Evolutionary conservation across 352 stramenopile species (phyloP).

Genomic region (Hyaloperonospora brassicae): DNA sequence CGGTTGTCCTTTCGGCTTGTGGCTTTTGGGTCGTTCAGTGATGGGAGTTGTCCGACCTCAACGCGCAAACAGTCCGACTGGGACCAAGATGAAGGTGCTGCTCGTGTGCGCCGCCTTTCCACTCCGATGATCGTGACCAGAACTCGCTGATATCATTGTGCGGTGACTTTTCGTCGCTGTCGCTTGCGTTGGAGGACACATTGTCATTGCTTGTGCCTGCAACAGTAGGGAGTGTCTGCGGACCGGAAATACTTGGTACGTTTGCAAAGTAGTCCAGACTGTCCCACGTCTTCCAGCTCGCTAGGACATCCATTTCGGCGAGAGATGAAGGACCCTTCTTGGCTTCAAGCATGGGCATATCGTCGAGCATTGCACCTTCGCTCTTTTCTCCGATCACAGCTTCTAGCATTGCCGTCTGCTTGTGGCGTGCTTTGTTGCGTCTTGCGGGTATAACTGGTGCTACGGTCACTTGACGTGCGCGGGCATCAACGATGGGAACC

Average conservation of each 20-base stretch:
- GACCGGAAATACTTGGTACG: conserved; percentile 3
- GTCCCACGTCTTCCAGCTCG: conserved; percentile 26
- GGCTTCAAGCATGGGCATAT: conserved; percentile 22
- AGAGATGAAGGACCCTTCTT: conserved; percentile 11
- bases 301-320: conserved; percentile 22
- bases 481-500: conserved; percentile 14
- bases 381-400: not conserved
- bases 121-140: conserved; percentile 20
- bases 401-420: conserved; percentile 6
- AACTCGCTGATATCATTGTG: conserved; percentile 26
- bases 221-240: not conserved
- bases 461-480: conserved; percentile 7
- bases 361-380: conserved; percentile 5
- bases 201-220: not conserved
- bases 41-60: not conserved
- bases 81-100: not conserved
- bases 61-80: not conserved
- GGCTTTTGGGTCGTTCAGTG: conserved; percentile 4
- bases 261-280: conserved; percentile 22
- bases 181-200: not conserved
- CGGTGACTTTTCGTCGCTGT: conserved; percentile 8
- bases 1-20: conserved; percentile 16
- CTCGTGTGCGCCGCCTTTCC: conserved; percentile 9
- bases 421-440: conserved; percentile 3
- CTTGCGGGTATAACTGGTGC: conserved; percentile 8